A percentile compares a stretch with the other conserved stretches of the same genome.
phyloP scores from a whole-genome alignment of 2,329 filamentous ascomycete genomes.

The Xylariales sp. region DNA sequence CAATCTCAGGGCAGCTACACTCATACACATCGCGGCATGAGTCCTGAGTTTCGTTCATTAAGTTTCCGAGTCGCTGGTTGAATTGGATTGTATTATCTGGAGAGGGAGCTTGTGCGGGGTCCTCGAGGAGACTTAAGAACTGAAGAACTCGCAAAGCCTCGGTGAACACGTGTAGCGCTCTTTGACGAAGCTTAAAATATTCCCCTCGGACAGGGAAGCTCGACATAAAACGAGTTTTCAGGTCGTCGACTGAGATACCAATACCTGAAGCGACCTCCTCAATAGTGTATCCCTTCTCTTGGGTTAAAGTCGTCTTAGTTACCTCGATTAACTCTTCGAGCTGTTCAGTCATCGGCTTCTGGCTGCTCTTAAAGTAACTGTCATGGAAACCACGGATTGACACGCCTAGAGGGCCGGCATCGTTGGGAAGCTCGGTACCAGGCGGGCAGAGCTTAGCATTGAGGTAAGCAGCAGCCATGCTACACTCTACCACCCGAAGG shows the following conservation, averaged over 20 bases:
- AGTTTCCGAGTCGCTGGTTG: constrained; percentile 77
- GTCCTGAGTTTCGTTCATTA: constrained; percentile 90
- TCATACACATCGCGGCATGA: constrained; percentile 90
- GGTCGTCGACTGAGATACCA: constrained; percentile 73
- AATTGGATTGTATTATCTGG: constrained; percentile 69
- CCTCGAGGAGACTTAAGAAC: constrained; percentile 82
- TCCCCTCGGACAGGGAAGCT: constrained; percentile 91
- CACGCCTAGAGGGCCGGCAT: constrained; percentile 84
- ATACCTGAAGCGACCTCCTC: constrained; percentile 83
- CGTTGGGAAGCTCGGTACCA: constrained; percentile 73
- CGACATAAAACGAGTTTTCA: constrained; percentile 83
- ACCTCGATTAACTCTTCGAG: constrained; percentile 78
- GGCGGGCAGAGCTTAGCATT: constrained; percentile 68
- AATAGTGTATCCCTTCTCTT: constrained; percentile 87
- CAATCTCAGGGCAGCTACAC: constrained; percentile 92
- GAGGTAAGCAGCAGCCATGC: constrained; percentile 80
- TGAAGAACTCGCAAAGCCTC: constrained; percentile 88
- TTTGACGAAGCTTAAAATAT: constrained; percentile 86
- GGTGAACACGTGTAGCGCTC: constrained; percentile 89
- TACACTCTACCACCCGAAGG: constrained; percentile 94
- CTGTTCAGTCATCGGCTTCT: constrained; percentile 70
- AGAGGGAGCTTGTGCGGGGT: constrained; percentile 53
- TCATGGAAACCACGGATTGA: constrained; percentile 90
- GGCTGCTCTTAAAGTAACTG: constrained; percentile 73
- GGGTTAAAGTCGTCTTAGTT: constrained; percentile 75